A percentile compares a stretch with the other conserved stretches of the same genome.
phyloP scores from a whole-genome alignment of 345 rosid genomes.

The Fremontodendron californicum region DNA sequence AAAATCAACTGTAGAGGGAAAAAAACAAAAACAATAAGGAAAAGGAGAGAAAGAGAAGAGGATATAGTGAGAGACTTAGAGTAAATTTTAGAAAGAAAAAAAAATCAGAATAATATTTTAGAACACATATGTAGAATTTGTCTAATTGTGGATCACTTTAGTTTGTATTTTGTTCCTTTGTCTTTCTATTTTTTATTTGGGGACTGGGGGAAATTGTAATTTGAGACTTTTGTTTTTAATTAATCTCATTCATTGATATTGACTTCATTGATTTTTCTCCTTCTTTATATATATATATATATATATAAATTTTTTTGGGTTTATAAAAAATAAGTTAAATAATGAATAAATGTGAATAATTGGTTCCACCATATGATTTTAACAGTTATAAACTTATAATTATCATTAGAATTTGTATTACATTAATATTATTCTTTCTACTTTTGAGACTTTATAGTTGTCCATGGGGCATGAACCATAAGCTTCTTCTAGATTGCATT shows the following conservation, averaged over 20 bases:
- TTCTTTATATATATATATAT: neutral
- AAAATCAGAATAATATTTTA: slow-evolving; percentile 15
- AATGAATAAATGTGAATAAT: slow-evolving; percentile 27
- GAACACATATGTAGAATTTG: slow-evolving; percentile 8
- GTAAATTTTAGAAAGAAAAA: neutral
- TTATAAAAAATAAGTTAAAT: neutral
- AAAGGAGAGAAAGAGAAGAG: too few species aligned
- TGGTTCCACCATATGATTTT: slow-evolving; percentile 49
- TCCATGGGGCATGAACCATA: slow-evolving; percentile 61
- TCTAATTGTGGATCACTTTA: slow-evolving; percentile 26
- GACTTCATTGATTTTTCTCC: neutral
- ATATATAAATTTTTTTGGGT: too few species aligned
- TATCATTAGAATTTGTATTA: neutral
- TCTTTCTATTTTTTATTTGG: neutral
- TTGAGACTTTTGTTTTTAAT: slow-evolving; percentile 7
- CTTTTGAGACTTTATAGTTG: slow-evolving; percentile 41
- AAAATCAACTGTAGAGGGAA: slow-evolving; percentile 5
- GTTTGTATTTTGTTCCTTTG: neutral
- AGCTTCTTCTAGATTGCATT: slow-evolving; percentile 6
- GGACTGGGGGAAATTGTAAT: slow-evolving; percentile 16
- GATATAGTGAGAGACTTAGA: neutral
- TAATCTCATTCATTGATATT: slow-evolving; percentile 29
- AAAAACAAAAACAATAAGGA: neutral
- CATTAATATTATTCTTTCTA: slow-evolving; percentile 17
- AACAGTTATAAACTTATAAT: neutral